These are phyloP conservation scores for Claviceps pusilla DNA, from an alignment of 2,329 filamentous ascomycete species.

Conservation along the genomic window DNA sequence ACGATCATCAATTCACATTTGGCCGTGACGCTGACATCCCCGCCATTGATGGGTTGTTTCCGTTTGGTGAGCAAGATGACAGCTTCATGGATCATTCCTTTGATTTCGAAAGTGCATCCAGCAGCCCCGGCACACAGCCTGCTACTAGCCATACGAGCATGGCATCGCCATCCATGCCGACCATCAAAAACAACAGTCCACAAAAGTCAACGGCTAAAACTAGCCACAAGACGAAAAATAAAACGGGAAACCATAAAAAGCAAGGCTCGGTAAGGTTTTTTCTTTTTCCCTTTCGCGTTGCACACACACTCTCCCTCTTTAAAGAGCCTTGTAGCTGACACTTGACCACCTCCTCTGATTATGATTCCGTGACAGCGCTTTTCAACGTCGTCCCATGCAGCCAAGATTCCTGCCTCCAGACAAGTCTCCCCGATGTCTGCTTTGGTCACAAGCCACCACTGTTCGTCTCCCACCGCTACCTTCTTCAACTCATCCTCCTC, in stretches of 20 bases:
- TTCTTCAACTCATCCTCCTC: conserved; percentile 32
- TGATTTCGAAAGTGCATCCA: conserved; percentile 44
- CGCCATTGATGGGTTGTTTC: conserved; percentile 16
- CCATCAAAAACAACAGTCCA: conserved; percentile 21
- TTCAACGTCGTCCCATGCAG: conserved; percentile 32
- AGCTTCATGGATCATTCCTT: conserved; percentile 35
- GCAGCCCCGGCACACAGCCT: conserved; percentile 32
- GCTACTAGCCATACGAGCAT: conserved; percentile 16
- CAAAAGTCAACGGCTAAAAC: conserved; percentile 12
- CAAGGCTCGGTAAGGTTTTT: conserved; percentile 23
- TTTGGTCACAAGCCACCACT: conserved; percentile 35
- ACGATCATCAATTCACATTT: conserved; percentile 23
- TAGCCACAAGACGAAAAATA: conserved; percentile 8
- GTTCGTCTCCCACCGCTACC: conserved; percentile 34
- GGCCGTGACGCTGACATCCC: conserved; percentile 14
- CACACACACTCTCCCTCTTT: background rate
- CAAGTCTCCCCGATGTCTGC: conserved; percentile 41
- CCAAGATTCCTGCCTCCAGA: conserved; percentile 31
- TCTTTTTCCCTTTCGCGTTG: conserved; percentile 3
- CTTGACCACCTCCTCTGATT: conserved; percentile 9
- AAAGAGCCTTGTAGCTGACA: conserved; percentile 7
- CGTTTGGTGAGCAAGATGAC: conserved; percentile 22
- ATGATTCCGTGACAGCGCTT: conserved; percentile 27
- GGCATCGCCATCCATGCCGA: conserved; percentile 29
- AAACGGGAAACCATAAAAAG: conserved; percentile 21